Conservation (phyloP, 257 asterid species). For the Pogostemon cablin region DNA sequence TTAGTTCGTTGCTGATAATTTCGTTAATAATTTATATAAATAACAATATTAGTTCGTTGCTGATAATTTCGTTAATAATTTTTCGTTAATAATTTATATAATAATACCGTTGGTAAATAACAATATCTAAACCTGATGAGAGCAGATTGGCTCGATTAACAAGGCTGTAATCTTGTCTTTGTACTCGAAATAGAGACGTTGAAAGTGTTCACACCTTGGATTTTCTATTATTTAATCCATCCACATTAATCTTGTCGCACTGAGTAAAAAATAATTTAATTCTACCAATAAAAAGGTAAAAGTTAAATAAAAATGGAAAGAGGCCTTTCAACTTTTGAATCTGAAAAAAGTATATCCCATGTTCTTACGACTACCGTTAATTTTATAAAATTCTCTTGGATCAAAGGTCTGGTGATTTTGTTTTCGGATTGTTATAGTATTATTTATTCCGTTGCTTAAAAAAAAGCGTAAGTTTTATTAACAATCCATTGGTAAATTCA, state of each 20-base stretch:
- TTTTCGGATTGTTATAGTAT: not conserved
- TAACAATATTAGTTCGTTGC: too few species aligned
- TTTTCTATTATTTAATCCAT: not conserved
- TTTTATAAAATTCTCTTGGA: not conserved
- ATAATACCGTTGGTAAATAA: too few species aligned
- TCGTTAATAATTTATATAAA: too few species aligned
- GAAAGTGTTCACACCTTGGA: constrained; percentile 34
- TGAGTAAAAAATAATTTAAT: not conserved
- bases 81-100: too few species aligned
- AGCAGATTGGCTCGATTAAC: constrained; percentile 36
- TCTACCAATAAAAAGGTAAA: not conserved
- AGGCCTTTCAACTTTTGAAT: constrained; percentile 27
- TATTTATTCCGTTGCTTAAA: not conserved
- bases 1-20: too few species aligned
- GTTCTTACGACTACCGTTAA: not conserved
- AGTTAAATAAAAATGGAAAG: not conserved
- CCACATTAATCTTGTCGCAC: not conserved
- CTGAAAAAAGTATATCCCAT: constrained; percentile 35
- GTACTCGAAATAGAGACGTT: constrained; percentile 36
- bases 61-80: too few species aligned
- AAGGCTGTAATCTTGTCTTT: constrained; percentile 17
- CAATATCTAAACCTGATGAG: too few species aligned
- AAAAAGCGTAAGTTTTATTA: too few species aligned
- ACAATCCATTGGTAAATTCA: too few species aligned
- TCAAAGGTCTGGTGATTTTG: not conserved